Evolutionary conservation across 2,329 filamentous ascomycete species (phyloP).

Genomic region (Paracoccidioides lutzii): DNA sequence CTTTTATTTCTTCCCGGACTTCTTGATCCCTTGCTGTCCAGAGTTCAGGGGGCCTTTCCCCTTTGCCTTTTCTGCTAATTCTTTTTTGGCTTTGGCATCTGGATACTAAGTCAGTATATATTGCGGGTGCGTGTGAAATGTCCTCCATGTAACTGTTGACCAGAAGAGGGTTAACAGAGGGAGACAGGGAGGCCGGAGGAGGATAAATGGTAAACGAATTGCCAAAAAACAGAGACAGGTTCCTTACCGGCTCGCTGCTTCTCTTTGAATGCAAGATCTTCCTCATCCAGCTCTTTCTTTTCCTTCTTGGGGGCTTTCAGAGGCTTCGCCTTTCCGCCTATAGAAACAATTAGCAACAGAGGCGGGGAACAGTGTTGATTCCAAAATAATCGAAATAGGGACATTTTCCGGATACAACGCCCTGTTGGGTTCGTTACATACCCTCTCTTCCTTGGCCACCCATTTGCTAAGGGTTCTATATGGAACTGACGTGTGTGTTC

Average conservation of each 20-base stretch:
- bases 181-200: neutral
- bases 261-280: conserved; percentile 67
- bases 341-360: neutral
- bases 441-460: conserved; percentile 56
- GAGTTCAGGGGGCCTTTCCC: conserved; percentile 82
- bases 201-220: neutral
- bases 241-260: conserved; percentile 72
- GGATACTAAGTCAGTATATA: conserved; percentile 6
- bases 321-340: conserved; percentile 72
- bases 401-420: too few species aligned
- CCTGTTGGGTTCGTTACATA: conserved; percentile 19
- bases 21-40: conserved; percentile 85
- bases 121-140: too few species aligned
- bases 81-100: conserved; percentile 80
- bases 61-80: conserved; percentile 65
- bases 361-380: neutral
- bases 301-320: conserved; percentile 83
- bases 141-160: too few species aligned
- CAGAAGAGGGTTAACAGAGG: neutral
- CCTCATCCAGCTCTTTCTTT: conserved; percentile 70
- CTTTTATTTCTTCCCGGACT: conserved; percentile 86
- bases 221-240: neutral
- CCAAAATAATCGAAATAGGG: too few species aligned
- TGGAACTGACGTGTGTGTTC: neutral
- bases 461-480: conserved; percentile 34